These are phyloP conservation scores for Neonectria faginata DNA, from an alignment of 2,329 filamentous ascomycete species.

Conservation along the genomic window DNA sequence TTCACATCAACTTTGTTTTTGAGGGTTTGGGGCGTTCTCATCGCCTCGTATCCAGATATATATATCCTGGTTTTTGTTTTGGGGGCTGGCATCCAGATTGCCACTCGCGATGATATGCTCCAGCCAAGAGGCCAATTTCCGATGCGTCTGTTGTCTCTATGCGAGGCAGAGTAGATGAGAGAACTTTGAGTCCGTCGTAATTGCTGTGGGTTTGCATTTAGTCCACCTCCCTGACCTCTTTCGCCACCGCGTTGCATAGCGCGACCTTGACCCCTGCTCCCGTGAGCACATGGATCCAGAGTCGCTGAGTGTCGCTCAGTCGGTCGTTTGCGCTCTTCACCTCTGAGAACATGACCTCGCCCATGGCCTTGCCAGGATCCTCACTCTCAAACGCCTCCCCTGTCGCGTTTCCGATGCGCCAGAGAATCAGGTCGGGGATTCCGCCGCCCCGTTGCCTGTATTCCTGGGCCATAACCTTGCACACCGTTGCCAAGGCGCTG, in stretches of 20 bases:
- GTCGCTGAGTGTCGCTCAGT: constrained; percentile 91
- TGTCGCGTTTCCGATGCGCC: constrained; percentile 63
- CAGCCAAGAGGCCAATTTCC: constrained; percentile 20
- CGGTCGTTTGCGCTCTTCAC: constrained; percentile 91
- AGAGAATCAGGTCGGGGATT: constrained; percentile 92
- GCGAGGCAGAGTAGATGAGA: constrained; percentile 30
- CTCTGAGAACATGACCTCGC: constrained; percentile 80
- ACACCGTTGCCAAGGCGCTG: constrained; percentile 83
- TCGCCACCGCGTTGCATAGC: constrained; percentile 74
- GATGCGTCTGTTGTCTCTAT: constrained; percentile 25
- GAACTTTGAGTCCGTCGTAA: constrained; percentile 17
- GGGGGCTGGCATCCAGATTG: constrained; percentile 16
- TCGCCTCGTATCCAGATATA: constrained; percentile 33
- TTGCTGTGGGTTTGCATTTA: constrained; percentile 40
- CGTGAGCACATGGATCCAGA: constrained; percentile 96
- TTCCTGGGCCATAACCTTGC: constrained; percentile 95
- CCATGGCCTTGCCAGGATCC: constrained; percentile 53
- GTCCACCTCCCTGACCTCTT: constrained; percentile 60
- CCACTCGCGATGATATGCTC: constrained; percentile 29
- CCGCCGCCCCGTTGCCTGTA: constrained; percentile 88
- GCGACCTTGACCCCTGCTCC: constrained; percentile 88
- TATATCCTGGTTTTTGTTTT: constrained; percentile 25
- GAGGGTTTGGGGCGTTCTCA: background rate
- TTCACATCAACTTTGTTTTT: constrained; percentile 14
- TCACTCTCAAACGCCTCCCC: constrained; percentile 41